Evolutionary conservation across 192 early-diverging fungal species (phyloP), one percentile per base, ranked within the genome.

Genomic region (Linderina pennispora): DNA sequence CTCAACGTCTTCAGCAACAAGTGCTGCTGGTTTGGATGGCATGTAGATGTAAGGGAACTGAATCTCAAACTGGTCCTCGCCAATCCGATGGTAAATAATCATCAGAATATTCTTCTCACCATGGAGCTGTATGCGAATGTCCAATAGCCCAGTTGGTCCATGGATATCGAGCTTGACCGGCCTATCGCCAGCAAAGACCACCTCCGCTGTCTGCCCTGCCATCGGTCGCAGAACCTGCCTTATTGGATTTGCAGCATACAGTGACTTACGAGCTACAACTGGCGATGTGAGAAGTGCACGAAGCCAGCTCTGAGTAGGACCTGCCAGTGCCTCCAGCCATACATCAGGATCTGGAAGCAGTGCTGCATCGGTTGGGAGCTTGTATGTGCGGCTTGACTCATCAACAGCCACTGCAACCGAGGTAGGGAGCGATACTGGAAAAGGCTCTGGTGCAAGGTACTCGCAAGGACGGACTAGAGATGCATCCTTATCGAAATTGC

Each of bases 321-420:
- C 88, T 34, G 86, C 80, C 19, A 96, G 61, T 33, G 55, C 56
- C 37, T 85, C 80, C 11, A 92, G 51, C 83, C 85, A 93, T 16
- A 73, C 76, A 38, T 45, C 14, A 4, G 9, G 17, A 0, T 43
- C 26, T 2, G 61, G 68, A 24, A 71, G 21, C 17, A 48, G 25
- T 9, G 19, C 11, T 13, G 9, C 14, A 13, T 21, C 19, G 1
- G 1, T 4, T 2, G 52, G 37, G 3, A 71, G 34, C 22, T 42
- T 24, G 35, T 49, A 57, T 4, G 22, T 42, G 45, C 48, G 50
- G 33, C 10, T 23, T 3, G 43, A 19, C 13, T 41, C 43, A 1
- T 48, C 20, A 0, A 5, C 3, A 15, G 34, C 8, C 14, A 11
- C n/a, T 10, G 28, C 28, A 31, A 44, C 26, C 18, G 3, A 16